Evolutionary conservation across 176 grass and related monocot genomes (phyloP), one percentile per base, ranked within the genome.

Genomic region (Puccinellia tenuiflora): DNA sequence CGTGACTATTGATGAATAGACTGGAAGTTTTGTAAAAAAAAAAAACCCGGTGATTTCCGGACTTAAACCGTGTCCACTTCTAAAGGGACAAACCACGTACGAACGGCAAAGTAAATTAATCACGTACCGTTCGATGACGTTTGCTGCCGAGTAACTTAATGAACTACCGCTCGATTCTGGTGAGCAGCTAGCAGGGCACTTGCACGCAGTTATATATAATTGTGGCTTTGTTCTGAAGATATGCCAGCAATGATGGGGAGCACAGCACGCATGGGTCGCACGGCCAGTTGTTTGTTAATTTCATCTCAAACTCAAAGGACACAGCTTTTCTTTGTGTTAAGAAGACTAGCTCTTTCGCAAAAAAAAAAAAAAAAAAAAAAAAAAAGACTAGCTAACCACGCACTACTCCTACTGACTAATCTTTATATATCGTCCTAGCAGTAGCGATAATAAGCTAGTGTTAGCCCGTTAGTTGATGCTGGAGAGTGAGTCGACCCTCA

Each of bases 161-260:
- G 16, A 64, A 18, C 29, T 4, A 20, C 60, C 28, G 60, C 28
- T 3, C 14, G 45, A 10, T 47, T 47, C 28, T 31, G 26, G 14
- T 33, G 9, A 33, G 29, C 6, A 34, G 29, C 47, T 25, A 64
- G 33, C 33, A 2, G 73, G 34, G 47, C 24, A 62, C 24, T 2
- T 28, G 56, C 56, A 60, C 12, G 53, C 7, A 50, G 53, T 34
- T 34, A 85, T 20, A 3, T 33, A 84, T 85, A 37, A 78, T 73
- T 4, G 83, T 79, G 76, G 7, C 84, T 79, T 85, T 48, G 52
- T 18, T 61, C 65, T 20, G 28, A 85, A 47, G 84, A 59, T 29
- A 83, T 13, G 21, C 38, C 43, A 68, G 37, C 37, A 57, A 78
- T 68, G 74, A 85, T 78, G 48, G 29, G 24, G 1, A 56, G 3